These are phyloP conservation scores for Wickerhamiella azyma DNA, from an alignment of 805 yeast genomes.

Conservation along the genomic window DNA sequence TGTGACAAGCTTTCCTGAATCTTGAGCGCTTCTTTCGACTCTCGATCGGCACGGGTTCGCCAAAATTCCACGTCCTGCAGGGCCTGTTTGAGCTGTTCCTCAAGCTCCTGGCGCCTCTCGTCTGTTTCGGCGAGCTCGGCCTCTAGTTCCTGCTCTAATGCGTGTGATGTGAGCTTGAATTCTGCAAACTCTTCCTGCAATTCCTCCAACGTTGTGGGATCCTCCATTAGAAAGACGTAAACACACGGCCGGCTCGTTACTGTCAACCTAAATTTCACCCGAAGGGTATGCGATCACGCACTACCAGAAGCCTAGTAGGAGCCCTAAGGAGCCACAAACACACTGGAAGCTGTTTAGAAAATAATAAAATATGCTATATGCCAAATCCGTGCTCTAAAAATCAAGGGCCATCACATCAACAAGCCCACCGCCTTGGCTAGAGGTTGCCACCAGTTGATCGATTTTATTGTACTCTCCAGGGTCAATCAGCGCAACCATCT, in stretches of 20 bases:
- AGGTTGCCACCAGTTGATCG: conserved; percentile 41
- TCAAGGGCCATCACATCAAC: conserved; percentile 55
- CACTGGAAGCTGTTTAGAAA: not conserved
- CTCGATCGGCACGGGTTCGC: conserved; percentile 18
- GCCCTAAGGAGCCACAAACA: not conserved
- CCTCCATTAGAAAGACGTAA: not conserved
- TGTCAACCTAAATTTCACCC: not conserved
- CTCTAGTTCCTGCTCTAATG: conserved; percentile 34
- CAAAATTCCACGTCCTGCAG: conserved; percentile 21
- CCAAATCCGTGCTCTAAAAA: not conserved
- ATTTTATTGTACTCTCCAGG: conserved; percentile 70
- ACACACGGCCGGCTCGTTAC: not conserved
- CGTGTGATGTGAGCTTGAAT: conserved; percentile 32
- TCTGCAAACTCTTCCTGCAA: conserved; percentile 32
- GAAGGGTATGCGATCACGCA: too few species aligned
- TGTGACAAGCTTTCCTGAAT: conserved; percentile 2
- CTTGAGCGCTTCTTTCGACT: conserved; percentile 15
- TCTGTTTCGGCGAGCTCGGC: conserved; percentile 30
- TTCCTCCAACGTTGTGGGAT: conserved; percentile 12
- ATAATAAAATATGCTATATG: not conserved
- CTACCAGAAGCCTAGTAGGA: too few species aligned
- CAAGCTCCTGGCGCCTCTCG: conserved; percentile 18
- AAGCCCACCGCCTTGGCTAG: conserved; percentile 43
- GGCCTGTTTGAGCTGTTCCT: conserved; percentile 19
- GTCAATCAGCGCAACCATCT: conserved; percentile 58